Evolutionary conservation across 495 filamentous ascomycete species (phyloP), one percentile per base, ranked within the genome.

Genomic region (Letharia lupina): DNA sequence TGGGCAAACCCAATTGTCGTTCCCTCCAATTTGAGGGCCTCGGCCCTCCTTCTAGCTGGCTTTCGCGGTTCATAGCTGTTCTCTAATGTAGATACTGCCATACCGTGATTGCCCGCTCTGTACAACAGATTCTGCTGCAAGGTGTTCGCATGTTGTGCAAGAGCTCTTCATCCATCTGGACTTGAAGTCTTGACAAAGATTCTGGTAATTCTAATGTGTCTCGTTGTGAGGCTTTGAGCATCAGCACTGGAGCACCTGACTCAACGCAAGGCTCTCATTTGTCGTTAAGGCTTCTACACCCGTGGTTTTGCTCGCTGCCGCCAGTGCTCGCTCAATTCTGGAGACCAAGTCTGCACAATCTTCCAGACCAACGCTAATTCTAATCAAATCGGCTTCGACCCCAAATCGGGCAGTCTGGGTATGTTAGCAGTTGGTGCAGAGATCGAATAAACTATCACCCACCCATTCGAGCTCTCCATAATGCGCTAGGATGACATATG

Each of bases 281-380:
- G 28, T 8, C 13, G 35, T 35, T 18, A 33, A 16, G 13, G 13
- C 52, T 64, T 47, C 35, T n/a, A 9, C 23, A 40, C 8, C 31
- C 33, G 3, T 40, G 28, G n/a, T 45, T 15, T 64, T 33, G n/a
- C 45, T 73, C 44, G 78, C 79, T 62, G 78, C 79, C 44, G 77
- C 73, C 65, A 85, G 68, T 65, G 85, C 85, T 56, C 69, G 74
- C 68, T 80, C 72, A 63, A 87, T 73, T 50, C 71, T 78, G 45
- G 69, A 65, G 8, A 77, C 74, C 61, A 98, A 75, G 63, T 89
- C 81, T 28, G 83, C 76, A 9, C 84, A 82, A 41, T 93, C 90
- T 77, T 97, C 94, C 56, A 97, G 76, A 0, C 95, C 95, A 54
- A 97, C 90, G 70, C 93, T 97, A 67, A 98, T 83, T 67, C 94